Evolutionary conservation across 1,139 yeast species (phyloP), one percentile per base, ranked within the genome.

Genomic region (Debaryomycetaceae sp.): DNA sequence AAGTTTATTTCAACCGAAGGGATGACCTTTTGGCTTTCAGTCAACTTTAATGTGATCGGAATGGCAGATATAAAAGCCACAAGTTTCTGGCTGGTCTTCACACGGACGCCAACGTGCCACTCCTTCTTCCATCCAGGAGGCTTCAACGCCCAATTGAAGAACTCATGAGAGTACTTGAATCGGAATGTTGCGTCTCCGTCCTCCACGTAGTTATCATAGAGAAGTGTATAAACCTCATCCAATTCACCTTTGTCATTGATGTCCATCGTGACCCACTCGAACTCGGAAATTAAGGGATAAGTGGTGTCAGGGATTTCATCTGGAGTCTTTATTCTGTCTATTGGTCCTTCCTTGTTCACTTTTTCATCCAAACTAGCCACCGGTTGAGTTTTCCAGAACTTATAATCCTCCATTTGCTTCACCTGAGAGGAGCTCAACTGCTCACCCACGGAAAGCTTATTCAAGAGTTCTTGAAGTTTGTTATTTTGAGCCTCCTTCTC

Each of bases 321-420:
- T 2, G 91, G 83, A 0, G 81, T 81, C 60, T 87, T 87, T 5
- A 55, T 46, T 36, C 58, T 52, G 53, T 90, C 95, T 55, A 93
- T 89, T 14, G 96, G 95, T 0, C 98, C 98, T 57, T 90, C 97
- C 17, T 71, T 58, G 9, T 71, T 76, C 40, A 87, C 73, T 44
- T 71, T 62, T 57, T 84, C 93, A 59, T 86, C 87, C 50, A 90
- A 83, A 24, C 76, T 73, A 5, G 91, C 80, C 17, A 95, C 99
- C 0, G 99, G 99, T 65, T 93, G 99, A 6, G 99, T 95, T 60
- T 87, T 87, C 99, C 99, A 93, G 67, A 93, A 93, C 68, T 88
- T 89, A 72, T 91, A 89, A 58, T 90, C 96, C 44, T 87, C 83
- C 90, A 91, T 89, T 34, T 84, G 80, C 45, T 70, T 70, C 53